These are phyloP conservation scores for Lunasporangiospora selenospora DNA, from an alignment of 192 early-diverging fungal genomes.

Conservation along the genomic window DNA sequence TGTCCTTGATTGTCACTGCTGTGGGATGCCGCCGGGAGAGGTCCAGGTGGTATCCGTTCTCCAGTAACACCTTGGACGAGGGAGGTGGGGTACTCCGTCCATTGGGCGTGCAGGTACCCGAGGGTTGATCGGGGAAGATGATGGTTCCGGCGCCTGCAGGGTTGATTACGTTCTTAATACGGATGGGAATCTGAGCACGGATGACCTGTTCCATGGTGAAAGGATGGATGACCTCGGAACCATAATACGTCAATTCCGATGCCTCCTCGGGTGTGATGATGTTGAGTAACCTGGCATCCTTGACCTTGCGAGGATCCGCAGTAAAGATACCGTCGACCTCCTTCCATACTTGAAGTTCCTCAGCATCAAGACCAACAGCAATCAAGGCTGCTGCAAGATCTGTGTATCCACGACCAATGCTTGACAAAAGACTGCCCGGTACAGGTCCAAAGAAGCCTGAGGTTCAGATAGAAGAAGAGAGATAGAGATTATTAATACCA, in stretches of 20 bases:
- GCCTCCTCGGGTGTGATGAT: constrained; percentile 99
- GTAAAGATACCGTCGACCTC: constrained; percentile 99
- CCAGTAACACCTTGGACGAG: constrained; percentile 64
- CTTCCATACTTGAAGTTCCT: constrained; percentile 99
- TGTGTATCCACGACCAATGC: constrained; percentile 97
- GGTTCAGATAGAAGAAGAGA: not conserved
- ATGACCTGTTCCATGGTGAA: constrained; percentile 99
- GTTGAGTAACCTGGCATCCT: constrained; percentile 80
- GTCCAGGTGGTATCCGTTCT: constrained; percentile 79
- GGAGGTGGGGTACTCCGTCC: constrained; percentile 58
- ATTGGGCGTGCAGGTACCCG: constrained; percentile 55
- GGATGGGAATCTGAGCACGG: constrained; percentile 94
- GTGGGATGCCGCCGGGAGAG: constrained; percentile 86
- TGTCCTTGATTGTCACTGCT: constrained; percentile 99
- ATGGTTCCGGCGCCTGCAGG: constrained; percentile 92
- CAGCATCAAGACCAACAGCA: constrained; percentile 86
- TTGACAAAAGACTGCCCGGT: constrained; percentile 88
- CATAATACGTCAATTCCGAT: constrained; percentile 98
- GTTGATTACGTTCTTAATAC: constrained; percentile 98
- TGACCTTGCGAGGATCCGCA: constrained; percentile 97
- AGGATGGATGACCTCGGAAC: constrained; percentile 94
- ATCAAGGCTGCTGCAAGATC: constrained; percentile 96
- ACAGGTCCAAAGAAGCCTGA: constrained; percentile 96
- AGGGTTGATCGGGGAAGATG: constrained; percentile 83
- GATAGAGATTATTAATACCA: not conserved